Conservation (phyloP, 116 monocot genomes). For the Trichopus zeylanicus region DNA sequence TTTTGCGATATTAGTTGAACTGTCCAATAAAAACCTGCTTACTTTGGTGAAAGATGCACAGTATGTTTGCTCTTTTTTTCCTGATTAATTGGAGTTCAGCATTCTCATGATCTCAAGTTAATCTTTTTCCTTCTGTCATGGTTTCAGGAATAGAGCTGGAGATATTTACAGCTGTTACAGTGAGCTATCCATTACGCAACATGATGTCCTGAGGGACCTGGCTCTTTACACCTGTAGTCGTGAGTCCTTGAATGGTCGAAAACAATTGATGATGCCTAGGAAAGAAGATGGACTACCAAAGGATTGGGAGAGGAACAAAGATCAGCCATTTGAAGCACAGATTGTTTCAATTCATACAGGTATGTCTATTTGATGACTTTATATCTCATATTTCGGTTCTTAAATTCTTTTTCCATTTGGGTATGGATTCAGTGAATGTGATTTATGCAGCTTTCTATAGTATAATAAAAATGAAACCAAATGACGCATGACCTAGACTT, state of each 20-base stretch:
- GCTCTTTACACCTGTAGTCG: conserved; percentile 36
- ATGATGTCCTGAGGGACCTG: conserved; percentile 52
- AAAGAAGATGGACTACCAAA: conserved; percentile 44
- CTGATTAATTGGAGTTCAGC: neutral
- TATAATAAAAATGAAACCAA: no score
- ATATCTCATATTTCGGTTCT: neutral
- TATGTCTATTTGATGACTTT: conserved; percentile 1
- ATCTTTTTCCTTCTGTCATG: neutral
- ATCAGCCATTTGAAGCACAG: conserved; percentile 37
- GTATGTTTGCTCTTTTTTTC: conserved; percentile 14
- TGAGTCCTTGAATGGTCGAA: conserved; percentile 22
- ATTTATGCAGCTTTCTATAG: no score
- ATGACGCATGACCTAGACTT: no score
- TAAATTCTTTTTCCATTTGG: neutral
- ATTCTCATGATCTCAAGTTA: neutral
- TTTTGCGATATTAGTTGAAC: conserved; percentile 36
- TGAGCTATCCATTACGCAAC: conserved; percentile 49
- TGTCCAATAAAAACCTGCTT: conserved; percentile 44
- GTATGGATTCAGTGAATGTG: no score
- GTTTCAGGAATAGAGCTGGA: conserved; percentile 46
- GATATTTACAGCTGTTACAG: conserved; percentile 44
- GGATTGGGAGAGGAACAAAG: conserved; percentile 40
- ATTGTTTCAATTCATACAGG: conserved; percentile 62
- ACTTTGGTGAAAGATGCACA: conserved; percentile 49
- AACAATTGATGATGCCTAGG: conserved; percentile 38